Conservation (phyloP, 441 rosid species). For the Sinapis alba region DNA sequence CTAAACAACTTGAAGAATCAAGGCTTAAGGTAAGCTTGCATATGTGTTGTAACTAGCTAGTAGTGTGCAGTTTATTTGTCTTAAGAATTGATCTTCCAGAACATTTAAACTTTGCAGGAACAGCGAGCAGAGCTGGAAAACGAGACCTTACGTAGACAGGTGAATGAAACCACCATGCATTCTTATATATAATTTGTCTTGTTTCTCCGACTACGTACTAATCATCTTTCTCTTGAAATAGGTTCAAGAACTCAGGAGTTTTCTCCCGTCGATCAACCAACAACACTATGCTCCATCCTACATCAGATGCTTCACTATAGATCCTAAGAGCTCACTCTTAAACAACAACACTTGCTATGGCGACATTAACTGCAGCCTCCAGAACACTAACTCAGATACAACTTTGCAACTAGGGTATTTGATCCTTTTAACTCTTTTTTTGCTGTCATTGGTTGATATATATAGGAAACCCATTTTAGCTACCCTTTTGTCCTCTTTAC, state of each 20-base stretch:
- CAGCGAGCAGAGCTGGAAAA: constrained; percentile 87
- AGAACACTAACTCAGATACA: constrained; percentile 78
- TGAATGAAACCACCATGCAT: constrained; percentile 16
- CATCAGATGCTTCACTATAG: constrained; percentile 55
- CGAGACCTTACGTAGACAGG: constrained; percentile 91
- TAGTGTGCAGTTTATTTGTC: constrained; percentile 7
- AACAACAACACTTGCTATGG: constrained; percentile 47
- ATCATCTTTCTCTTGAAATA: constrained; percentile 35
- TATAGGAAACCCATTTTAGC: neutral
- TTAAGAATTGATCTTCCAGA: neutral
- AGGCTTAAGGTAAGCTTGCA: constrained; percentile 82
- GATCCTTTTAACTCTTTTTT: neutral
- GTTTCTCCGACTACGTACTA: neutral
- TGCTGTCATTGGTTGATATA: neutral
- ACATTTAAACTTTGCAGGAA: constrained; percentile 52
- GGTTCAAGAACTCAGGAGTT: constrained; percentile 84
- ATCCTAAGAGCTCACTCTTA: constrained; percentile 46
- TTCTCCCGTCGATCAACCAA: constrained; percentile 53
- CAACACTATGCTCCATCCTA: constrained; percentile 48
- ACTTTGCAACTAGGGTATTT: constrained; percentile 80
- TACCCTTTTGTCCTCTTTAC: neutral
- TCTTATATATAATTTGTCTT: constrained; percentile 6
- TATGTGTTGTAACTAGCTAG: neutral
- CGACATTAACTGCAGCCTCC: constrained; percentile 44
- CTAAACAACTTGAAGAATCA: constrained; percentile 79